Evolutionary conservation across 345 rosid species (phyloP), one percentile per base, ranked within the genome.

Genomic region (Clarkia xantiana): DNA sequence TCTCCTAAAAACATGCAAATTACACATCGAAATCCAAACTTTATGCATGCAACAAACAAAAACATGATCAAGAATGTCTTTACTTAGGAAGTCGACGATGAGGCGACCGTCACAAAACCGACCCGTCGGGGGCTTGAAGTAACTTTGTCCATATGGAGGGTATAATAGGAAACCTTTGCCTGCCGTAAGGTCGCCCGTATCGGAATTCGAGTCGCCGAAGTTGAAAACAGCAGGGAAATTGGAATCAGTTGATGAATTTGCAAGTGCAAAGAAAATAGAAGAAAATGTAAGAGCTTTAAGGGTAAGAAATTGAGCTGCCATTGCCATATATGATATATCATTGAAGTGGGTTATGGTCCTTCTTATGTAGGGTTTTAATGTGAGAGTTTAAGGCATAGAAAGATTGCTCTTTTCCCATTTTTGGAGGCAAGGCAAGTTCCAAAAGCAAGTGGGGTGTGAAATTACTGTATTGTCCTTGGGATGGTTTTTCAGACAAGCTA

Each of bases 191-290:
- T 72, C 74, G 17, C 98, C 98, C 0, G 96, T 75, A 47, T 91
- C 98, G 0, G 98, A 86, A 61, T 91, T 91, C 0, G 98, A 91
- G 49, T 90, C 97, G 3, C 94, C 97, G 52, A 90, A 83, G 81
- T 90, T 90, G 74, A 86, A 81, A 56, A 83, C 62, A 41, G 81
- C 62, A 1, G 89, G 96, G 57, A 69, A 75, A 36, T 81, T 62
- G 66, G 78, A 78, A 17, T 62, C 67, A 16, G 72, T 52, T 29
- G 89, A 77, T 29, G 89, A 77, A 49, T 22, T 52, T 49, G 69
- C 52, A 4, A 67, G 53, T n/a, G 76, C 71, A 14, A 75, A 65
- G 56, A 71, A 36, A 54, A 51, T 64, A 54, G 67, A 0, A 20
- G 69, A 40, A 20, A 57, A 22, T 56, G 16, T 38, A 36, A 69